phyloP scores from a whole-genome alignment of 129 eudicot species.

The Gnaphalium uliginosum region DNA sequence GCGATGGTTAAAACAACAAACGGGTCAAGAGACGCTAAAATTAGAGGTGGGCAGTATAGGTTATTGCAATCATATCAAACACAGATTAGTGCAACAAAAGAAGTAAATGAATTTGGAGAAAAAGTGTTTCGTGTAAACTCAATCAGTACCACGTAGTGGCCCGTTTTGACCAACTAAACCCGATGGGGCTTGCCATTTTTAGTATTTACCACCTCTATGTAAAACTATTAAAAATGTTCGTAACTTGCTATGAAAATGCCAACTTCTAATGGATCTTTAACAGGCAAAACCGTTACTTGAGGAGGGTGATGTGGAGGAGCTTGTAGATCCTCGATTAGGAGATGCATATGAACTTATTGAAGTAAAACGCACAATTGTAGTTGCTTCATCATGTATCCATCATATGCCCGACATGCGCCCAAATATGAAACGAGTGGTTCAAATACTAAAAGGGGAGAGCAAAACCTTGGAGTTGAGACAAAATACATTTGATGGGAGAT shows the following conservation, averaged over 20 bases:
- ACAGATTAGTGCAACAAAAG: no score
- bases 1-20: not conserved
- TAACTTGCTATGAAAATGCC: not conserved
- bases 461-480: constrained; percentile 46
- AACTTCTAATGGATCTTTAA: not conserved
- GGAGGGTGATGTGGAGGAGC: constrained; percentile 40
- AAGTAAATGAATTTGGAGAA: no score
- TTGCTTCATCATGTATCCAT: constrained; percentile 67
- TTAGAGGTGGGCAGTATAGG: no score
- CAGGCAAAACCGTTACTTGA: constrained; percentile 79
- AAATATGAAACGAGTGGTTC: constrained; percentile 55
- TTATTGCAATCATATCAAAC: no score
- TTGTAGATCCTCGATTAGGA: constrained; percentile 67
- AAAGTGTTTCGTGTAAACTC: no score
- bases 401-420: constrained; percentile 68
- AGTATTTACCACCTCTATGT: not conserved
- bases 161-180: no score
- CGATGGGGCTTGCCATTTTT: no score
- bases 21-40: not conserved
- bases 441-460: constrained; percentile 55
- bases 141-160: no score
- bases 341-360: constrained; percentile 43
- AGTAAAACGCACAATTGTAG: constrained; percentile 48
- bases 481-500: constrained; percentile 46
- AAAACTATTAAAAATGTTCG: not conserved